Base-by-base conservation (phyloP, 2,329 filamentous ascomycete genomes). In the Paraphaeosphaeria minitans region DNA sequence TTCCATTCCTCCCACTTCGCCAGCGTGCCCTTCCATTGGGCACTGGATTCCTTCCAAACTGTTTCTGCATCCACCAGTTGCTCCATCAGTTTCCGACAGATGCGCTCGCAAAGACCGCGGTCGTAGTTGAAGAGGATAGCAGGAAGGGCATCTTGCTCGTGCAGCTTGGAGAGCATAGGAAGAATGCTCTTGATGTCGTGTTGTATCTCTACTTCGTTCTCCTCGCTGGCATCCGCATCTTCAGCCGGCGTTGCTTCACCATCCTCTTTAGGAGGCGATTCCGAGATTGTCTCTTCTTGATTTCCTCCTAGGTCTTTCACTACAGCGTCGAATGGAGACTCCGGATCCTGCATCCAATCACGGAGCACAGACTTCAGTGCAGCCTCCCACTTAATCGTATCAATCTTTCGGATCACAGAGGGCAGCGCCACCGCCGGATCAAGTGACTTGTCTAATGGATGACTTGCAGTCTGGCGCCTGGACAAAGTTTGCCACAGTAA, bases 121-220 rank as follows among this genome's bases (percentile, higher is more conserved):
- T 93, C 88, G 65, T 91, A 94, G 69, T 91, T 91, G 80, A 94
- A 94, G 1, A 93, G 74, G 13, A 94, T 86, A 0, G 88, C 90
- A 0, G 90, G 91, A 0, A 94, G 80, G 0, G 88, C 89, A 56
- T 85, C 83, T 56, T 87, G 84, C 16, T 81, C 78, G 50, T 91
- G 84, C 0, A 93, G 79, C 33, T 87, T 82, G 16, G 78, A 81
- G 0, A 89, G 78, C 31, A 91, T 75, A 1, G 86, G 82, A 19
- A 90, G 75, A 3, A 83, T 86, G 10, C 82, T 84, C 5, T 69
- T 66, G 14, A 68, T 63, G n/a, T 73, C 63, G 52, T 69, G 64
- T 21, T 62, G 60, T 47, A 66, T 65, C 21, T 66, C 65, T 35
- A 69, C 66, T 46, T 69, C 64, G 31, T 67, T 64, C 33, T 70